A percentile compares a stretch with the other conserved stretches of the same genome.
Conservation (phyloP, 768 basidiomycete species). For the Boletus coccyginus region DNA sequence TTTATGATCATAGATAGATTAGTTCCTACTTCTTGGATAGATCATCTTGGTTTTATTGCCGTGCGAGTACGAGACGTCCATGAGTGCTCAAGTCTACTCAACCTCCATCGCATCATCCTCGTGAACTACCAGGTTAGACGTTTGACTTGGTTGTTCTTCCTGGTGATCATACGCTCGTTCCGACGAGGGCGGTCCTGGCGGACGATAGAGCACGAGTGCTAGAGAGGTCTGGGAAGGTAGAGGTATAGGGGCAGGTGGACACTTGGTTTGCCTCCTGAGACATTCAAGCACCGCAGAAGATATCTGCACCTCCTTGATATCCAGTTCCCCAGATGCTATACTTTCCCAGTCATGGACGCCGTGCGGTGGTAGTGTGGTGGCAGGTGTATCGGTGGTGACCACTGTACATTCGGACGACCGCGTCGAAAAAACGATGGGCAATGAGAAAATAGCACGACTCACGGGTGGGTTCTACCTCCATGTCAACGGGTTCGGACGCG, state of each 20-base stretch:
- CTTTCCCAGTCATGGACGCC: slow-evolving; percentile 11
- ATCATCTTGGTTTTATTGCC: slow-evolving; percentile 22
- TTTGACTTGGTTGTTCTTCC: neutral
- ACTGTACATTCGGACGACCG: neutral
- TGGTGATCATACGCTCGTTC: slow-evolving; percentile 1
- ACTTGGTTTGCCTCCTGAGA: slow-evolving; percentile 35
- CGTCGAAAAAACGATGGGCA: neutral
- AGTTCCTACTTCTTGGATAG: slow-evolving; percentile 21
- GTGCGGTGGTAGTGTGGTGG: slow-evolving; percentile 25
- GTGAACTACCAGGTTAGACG: neutral
- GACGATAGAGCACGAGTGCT: slow-evolving; percentile 56
- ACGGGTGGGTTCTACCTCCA: slow-evolving; percentile 73
- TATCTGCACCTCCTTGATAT: slow-evolving; percentile 35
- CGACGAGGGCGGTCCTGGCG: slow-evolving; percentile 29
- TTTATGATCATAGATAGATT: slow-evolving; percentile 31
- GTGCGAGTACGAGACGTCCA: slow-evolving; percentile 11
- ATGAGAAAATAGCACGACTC: slow-evolving; percentile 19
- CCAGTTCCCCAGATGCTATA: slow-evolving; percentile 24
- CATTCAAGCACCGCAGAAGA: slow-evolving; percentile 46
- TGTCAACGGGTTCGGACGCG: slow-evolving; percentile 53
- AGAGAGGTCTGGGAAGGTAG: slow-evolving; percentile 26
- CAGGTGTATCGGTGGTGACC: slow-evolving; percentile 14
- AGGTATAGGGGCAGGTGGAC: slow-evolving; percentile 19
- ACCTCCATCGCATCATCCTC: slow-evolving; percentile 55
- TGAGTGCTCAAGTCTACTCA: slow-evolving; percentile 29